Evolutionary conservation across 2,329 filamentous ascomycete species (phyloP), one percentile per base, ranked within the genome.

Genomic region (Nigrospora oryzae): DNA sequence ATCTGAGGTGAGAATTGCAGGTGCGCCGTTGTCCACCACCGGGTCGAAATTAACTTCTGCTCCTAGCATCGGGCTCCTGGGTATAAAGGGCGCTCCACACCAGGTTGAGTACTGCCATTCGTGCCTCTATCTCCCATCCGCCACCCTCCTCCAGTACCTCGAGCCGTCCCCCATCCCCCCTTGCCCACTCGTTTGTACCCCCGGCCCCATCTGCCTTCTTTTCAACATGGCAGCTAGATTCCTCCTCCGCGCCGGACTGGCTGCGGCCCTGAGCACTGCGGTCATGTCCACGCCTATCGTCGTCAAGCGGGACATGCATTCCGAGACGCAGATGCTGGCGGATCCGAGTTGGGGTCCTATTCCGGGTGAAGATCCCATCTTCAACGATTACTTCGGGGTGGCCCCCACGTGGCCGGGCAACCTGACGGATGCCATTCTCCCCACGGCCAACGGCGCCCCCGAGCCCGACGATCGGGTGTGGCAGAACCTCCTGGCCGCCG

Each of bases 211-310:
- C 7, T 28, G 12, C 31, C 14, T 1, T 11, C 15, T 3, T n/a
- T 33, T 11, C 17, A 36, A 11, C 23, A 42, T 42, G 40, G 34
- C 13, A 12, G 34, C 19, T 7, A 35, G 16, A 17, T 81, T 81
- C 56, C 71, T 81, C 37, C 68, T 80, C 17, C 71, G 78, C 31
- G 74, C 77, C 42, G 77, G 81, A 62, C 69, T 80, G 57, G 73
- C 81, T 43, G 77, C 77, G 11, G n/a, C 40, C n/a, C 5, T 42
- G 11, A 34, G 33, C 33, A 23, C 33, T 15, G 14, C 30, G 5
- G 19, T 23, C 34, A 19, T 30, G 8, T 28, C 33, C 14, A 15
- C 19, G 19, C 40, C 40, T 14, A 14, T 42, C 40, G 28, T 16
- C 11, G 40, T 19, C 12, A 19, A 17, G 19, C 13, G 34, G 15